These are phyloP conservation scores for Lyophyllum atratum DNA, from an alignment of 768 basidiomycete species.

Conservation along the genomic window DNA sequence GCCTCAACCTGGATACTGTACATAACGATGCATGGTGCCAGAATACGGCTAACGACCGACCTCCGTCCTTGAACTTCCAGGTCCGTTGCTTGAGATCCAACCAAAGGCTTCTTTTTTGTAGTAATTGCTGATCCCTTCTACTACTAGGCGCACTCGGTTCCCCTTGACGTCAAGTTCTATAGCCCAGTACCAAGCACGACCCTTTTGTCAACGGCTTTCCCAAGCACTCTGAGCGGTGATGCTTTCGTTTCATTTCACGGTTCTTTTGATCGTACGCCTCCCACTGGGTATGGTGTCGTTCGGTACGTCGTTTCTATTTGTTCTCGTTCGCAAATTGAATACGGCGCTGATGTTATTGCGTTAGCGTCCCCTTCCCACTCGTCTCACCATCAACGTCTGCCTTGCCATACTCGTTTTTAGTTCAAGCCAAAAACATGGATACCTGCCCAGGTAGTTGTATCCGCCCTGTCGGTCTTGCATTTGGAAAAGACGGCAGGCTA, in stretches of 20 bases:
- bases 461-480: slow-evolving; percentile 45
- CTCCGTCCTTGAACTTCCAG: slow-evolving; percentile 42
- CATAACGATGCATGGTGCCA: slow-evolving; percentile 36
- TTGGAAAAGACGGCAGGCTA: slow-evolving; percentile 33
- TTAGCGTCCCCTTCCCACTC: slow-evolving; percentile 30
- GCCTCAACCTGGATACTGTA: slow-evolving; percentile 33
- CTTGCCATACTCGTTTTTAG: slow-evolving; percentile 31
- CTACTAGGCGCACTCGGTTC: slow-evolving; percentile 47
- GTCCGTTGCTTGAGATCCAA: slow-evolving; percentile 17
- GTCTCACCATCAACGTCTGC: neutral
- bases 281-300: slow-evolving; percentile 49
- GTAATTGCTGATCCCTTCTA: neutral
- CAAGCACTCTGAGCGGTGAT: slow-evolving; percentile 28
- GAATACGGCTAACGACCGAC: slow-evolving; percentile 33
- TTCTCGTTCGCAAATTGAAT: neutral
- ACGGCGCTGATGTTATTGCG: neutral
- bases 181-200: slow-evolving; percentile 7
- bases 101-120: neutral
- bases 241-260: slow-evolving; percentile 50
- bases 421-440: slow-evolving; percentile 39
- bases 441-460: slow-evolving; percentile 44
- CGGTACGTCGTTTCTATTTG: slow-evolving; percentile 23
- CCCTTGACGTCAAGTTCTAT: slow-evolving; percentile 48
- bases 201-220: slow-evolving; percentile 21
- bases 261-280: slow-evolving; percentile 40